These are phyloP conservation scores for Pyricularia pennisetigena DNA, from an alignment of 2,329 filamentous ascomycete genomes.

Conservation along the genomic window DNA sequence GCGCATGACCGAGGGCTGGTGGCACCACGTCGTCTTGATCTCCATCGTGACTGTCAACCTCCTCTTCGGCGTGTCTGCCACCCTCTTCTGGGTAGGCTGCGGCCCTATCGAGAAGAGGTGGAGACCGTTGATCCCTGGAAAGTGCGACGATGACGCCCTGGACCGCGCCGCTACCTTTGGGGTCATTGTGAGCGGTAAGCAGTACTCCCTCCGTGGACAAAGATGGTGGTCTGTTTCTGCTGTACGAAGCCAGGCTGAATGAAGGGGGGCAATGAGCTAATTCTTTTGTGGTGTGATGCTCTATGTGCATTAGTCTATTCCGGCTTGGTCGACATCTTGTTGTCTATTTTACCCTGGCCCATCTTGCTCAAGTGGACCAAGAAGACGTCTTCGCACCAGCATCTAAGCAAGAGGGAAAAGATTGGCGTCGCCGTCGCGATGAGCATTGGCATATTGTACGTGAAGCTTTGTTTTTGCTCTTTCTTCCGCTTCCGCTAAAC, in stretches of 20 bases:
- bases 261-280: neutral
- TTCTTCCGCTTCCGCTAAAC: neutral
- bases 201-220: no score
- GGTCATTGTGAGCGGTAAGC: neutral
- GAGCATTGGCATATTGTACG: conserved; percentile 17
- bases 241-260: neutral
- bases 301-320: conserved; percentile 13
- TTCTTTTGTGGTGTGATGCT: neutral
- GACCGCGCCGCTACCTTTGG: neutral
- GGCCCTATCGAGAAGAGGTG: conserved; percentile 10
- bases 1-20: conserved; percentile 17
- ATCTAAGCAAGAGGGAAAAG: conserved; percentile 26
- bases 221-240: neutral
- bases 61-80: conserved; percentile 11
- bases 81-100: conserved; percentile 16
- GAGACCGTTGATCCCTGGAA: conserved; percentile 8
- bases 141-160: neutral
- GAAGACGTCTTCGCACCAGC: conserved; percentile 14
- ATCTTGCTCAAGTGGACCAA: conserved; percentile 15
- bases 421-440: conserved; percentile 23
- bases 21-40: conserved; percentile 19
- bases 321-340: conserved; percentile 23
- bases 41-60: conserved; percentile 20
- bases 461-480: neutral
- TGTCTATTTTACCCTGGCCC: conserved; percentile 26